Evolutionary conservation across 1,284 basidiomycete species (phyloP).

Genomic region (Pulveroboletus sp.): DNA sequence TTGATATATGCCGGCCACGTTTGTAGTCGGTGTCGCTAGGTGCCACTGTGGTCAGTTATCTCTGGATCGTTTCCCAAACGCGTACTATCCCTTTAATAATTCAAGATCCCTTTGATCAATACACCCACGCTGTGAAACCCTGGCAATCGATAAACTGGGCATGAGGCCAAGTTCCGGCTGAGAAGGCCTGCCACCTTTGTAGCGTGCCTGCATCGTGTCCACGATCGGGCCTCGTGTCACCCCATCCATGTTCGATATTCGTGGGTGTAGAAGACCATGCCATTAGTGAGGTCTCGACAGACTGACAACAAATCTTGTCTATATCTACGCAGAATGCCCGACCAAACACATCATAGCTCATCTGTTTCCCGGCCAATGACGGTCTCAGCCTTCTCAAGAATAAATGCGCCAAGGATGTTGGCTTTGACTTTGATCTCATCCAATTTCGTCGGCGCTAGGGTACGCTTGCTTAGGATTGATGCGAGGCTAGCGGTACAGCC

Average conservation of each 20-base stretch:
- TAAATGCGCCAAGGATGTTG: constrained; percentile 83
- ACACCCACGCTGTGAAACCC: constrained; percentile 10
- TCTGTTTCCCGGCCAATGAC: constrained; percentile 38
- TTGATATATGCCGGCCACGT: constrained; percentile 16
- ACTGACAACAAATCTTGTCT: constrained; percentile 19
- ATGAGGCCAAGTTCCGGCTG: constrained; percentile 32
- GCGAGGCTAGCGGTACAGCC: constrained; percentile 48
- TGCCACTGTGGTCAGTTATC: background rate
- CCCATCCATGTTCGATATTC: too few relatives aligned
- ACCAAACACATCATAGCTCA: constrained; percentile 33
- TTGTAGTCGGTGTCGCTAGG: constrained; percentile 15
- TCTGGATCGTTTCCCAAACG: background rate
- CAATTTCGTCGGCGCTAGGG: constrained; percentile 74
- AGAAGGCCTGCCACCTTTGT: constrained; percentile 4
- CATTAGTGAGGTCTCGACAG: constrained; percentile 21
- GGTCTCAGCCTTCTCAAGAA: constrained; percentile 45
- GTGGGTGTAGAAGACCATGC: constrained; percentile 4
- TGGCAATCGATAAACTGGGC: constrained; percentile 25
- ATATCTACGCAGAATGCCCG: constrained; percentile 17
- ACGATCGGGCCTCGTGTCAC: too few relatives aligned
- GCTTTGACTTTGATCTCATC: constrained; percentile 94
- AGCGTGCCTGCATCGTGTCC: constrained; percentile 33
- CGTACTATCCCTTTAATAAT: constrained; percentile 20
- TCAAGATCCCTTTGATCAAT: constrained; percentile 5
- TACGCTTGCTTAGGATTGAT: constrained; percentile 74